phyloP scores from a whole-genome alignment of 2,329 filamentous ascomycete genomes.

The Aureobasidium subglaciale region DNA sequence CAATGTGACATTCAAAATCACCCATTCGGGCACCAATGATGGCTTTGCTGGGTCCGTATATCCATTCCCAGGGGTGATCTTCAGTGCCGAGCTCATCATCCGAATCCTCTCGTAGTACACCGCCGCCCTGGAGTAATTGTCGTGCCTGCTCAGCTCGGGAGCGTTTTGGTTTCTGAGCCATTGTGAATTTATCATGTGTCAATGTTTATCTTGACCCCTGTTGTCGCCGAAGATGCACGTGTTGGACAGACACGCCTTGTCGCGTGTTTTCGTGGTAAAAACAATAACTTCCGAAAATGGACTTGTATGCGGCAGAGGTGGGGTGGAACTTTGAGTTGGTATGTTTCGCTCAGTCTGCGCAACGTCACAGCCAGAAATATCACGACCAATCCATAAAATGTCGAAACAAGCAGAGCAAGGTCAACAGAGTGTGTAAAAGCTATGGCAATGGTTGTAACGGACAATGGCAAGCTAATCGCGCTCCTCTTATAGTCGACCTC shows the following conservation, averaged over 20 bases:
- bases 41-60: constrained; percentile 43
- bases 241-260: background rate
- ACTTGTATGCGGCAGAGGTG: constrained; percentile 1
- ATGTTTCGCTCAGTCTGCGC: background rate
- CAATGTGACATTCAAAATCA: constrained; percentile 68
- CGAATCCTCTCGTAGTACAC: constrained; percentile 67
- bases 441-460: background rate
- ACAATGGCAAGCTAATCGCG: constrained; percentile 1
- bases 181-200: background rate
- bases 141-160: constrained; percentile 41
- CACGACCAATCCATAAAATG: background rate
- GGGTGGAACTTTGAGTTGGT: background rate
- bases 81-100: constrained; percentile 69
- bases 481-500: constrained; percentile 51
- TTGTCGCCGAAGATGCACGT: background rate
- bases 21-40: constrained; percentile 83
- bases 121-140: constrained; percentile 50
- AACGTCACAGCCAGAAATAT: constrained; percentile 3
- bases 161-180: constrained; percentile 26
- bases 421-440: constrained; percentile 2
- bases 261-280: constrained; percentile 6
- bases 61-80: constrained; percentile 46
- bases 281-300: constrained; percentile 6
- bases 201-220: background rate
- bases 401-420: constrained; percentile 2